A percentile compares a stretch with the other conserved stretches of the same genome.
phyloP scores from a whole-genome alignment of 352 stramenopile genomes.

The Achlya hypogyna region DNA sequence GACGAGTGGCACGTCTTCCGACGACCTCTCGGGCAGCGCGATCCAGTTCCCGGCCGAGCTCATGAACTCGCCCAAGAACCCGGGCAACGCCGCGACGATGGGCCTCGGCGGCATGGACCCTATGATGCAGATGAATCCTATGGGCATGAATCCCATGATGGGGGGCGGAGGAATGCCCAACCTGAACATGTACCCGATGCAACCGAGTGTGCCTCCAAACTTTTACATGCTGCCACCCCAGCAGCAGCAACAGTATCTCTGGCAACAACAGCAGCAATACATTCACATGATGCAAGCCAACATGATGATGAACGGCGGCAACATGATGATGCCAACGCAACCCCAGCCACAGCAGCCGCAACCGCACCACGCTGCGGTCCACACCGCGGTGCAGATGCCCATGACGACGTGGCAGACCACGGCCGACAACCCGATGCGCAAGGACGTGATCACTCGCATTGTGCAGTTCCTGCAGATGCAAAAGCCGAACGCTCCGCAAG shows the following conservation, averaged over 20 bases:
- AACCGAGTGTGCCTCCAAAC: background rate
- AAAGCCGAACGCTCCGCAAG: constrained; percentile 73
- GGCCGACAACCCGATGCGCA: constrained; percentile 14
- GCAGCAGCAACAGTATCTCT: constrained; percentile 8
- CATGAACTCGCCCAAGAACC: background rate
- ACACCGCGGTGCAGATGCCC: background rate
- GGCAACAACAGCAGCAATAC: constrained; percentile 14
- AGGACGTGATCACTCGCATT: constrained; percentile 28
- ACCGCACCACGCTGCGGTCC: background rate
- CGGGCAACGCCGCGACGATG: background rate
- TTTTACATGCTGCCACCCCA: constrained; percentile 13
- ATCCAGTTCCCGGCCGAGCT: constrained; percentile 1
- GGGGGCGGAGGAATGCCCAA: constrained; percentile 8
- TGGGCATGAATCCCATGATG: constrained; percentile 20
- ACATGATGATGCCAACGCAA: constrained; percentile 8
- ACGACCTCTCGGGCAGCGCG: background rate
- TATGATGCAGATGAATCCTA: constrained; percentile 1
- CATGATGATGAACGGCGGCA: constrained; percentile 17
- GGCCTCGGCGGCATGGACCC: background rate
- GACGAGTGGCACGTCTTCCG: background rate
- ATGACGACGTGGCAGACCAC: constrained; percentile 9
- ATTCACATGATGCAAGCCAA: constrained; percentile 9
- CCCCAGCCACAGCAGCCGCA: background rate
- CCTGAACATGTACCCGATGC: constrained; percentile 10
- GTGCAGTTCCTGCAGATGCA: constrained; percentile 72